These are phyloP conservation scores for Lepiota brunneoincarnata DNA, from an alignment of 768 basidiomycete species.

Conservation along the genomic window DNA sequence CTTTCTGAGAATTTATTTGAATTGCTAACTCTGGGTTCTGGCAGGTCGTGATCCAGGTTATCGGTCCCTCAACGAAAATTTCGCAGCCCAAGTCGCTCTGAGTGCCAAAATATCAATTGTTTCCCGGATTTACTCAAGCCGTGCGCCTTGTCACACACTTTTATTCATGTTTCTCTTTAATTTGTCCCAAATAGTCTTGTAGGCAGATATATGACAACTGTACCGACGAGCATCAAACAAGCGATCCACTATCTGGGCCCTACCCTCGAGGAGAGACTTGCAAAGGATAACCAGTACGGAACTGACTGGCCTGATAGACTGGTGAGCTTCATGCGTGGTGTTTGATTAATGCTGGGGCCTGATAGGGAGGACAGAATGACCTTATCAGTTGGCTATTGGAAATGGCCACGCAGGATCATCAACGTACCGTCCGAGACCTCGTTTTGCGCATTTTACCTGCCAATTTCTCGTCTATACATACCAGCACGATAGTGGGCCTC, in stretches of 20 bases:
- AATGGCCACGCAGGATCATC: conserved; percentile 26
- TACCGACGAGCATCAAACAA: conserved; percentile 19
- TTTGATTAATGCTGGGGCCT: background rate
- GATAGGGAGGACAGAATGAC: conserved; percentile 33
- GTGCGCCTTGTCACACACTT: conserved; percentile 7
- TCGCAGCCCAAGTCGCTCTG: conserved; percentile 17
- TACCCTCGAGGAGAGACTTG: conserved; percentile 28
- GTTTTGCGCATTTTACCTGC: conserved; percentile 26
- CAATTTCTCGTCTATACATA: conserved; percentile 41
- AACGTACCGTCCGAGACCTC: conserved; percentile 24
- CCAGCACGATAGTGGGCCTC: conserved; percentile 30
- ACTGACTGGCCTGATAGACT: conserved; percentile 29
- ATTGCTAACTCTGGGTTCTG: background rate
- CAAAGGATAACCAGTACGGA: conserved; percentile 25
- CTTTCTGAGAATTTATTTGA: no score
- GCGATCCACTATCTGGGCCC: conserved; percentile 26
- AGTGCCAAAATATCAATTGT: conserved; percentile 19
- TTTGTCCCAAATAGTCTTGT: conserved; percentile 16
- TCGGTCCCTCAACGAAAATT: conserved; percentile 19
- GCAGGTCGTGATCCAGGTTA: conserved; percentile 24
- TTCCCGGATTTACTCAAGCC: conserved; percentile 21
- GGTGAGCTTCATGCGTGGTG: conserved; percentile 16
- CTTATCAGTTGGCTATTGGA: conserved; percentile 45
- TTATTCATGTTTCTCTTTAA: background rate
- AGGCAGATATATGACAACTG: conserved; percentile 21